Evolutionary conservation across 805 yeast genomes (phyloP).

Genomic region (Candida tammaniensis): DNA sequence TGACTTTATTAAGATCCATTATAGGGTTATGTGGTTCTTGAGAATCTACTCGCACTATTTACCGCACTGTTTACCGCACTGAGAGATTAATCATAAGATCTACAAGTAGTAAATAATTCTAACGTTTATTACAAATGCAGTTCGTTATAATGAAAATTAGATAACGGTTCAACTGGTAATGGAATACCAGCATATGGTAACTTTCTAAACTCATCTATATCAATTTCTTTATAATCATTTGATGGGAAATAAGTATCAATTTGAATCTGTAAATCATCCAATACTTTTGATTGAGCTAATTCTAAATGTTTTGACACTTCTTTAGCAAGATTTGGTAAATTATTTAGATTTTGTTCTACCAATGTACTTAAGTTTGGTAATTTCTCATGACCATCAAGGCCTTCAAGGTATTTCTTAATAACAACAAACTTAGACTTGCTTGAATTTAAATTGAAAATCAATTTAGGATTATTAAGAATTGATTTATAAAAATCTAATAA

Average conservation of each 20-base stretch:
- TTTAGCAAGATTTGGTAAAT: too few relatives aligned
- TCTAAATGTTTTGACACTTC: not conserved
- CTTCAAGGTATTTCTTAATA: slow-evolving; percentile 9
- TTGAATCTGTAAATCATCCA: slow-evolving; percentile 1
- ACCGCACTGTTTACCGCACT: too few relatives aligned
- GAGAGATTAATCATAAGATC: too few relatives aligned
- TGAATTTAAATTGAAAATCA: slow-evolving; percentile 48
- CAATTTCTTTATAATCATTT: slow-evolving; percentile 3
- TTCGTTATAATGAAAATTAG: slow-evolving; percentile 12
- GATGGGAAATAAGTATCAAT: slow-evolving; percentile 9
- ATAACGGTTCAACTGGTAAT: slow-evolving; percentile 13
- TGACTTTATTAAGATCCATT: slow-evolving; percentile 25
- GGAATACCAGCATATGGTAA: slow-evolving; percentile 8
- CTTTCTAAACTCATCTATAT: slow-evolving; percentile 9
- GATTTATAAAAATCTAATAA: slow-evolving; percentile 52
- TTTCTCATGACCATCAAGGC: too few relatives aligned
- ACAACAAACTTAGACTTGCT: slow-evolving; percentile 8
- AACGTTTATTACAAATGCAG: slow-evolving; percentile 10
- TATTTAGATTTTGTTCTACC: not conserved
- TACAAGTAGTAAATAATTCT: too few relatives aligned
- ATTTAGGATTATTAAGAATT: slow-evolving; percentile 32
- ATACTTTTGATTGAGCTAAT: slow-evolving; percentile 1
- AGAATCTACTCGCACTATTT: not conserved
- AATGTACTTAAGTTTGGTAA: not conserved
- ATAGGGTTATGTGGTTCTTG: not conserved